A percentile compares a stretch with the other conserved stretches of the same genome.
Conservation (phyloP, 352 stramenopile species). For the Phytophthora ohioensis region DNA sequence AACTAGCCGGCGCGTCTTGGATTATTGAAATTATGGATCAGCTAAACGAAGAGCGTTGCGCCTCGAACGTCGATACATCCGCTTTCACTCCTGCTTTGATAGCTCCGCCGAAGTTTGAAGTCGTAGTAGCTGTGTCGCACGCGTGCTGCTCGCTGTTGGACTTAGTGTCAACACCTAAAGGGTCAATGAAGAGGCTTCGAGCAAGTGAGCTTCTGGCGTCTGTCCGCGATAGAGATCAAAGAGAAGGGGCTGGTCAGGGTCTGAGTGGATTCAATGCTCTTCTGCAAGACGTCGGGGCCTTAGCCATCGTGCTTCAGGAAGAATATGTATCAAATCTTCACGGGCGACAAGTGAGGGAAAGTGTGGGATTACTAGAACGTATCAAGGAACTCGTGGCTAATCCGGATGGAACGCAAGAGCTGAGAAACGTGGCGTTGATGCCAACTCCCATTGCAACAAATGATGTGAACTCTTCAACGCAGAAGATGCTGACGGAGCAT, state of each 20-base stretch:
- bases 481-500: slow-evolving; percentile 18
- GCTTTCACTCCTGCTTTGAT: slow-evolving; percentile 14
- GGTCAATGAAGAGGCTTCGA: slow-evolving; percentile 59
- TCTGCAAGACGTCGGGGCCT: slow-evolving; percentile 36
- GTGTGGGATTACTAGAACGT: slow-evolving; percentile 10
- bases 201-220: slow-evolving; percentile 32
- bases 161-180: slow-evolving; percentile 58
- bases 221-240: background rate
- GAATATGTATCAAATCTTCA: slow-evolving; percentile 47
- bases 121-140: slow-evolving; percentile 39
- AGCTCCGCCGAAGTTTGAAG: slow-evolving; percentile 9
- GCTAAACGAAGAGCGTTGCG: slow-evolving; percentile 7
- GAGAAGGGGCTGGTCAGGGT: slow-evolving; percentile 12
- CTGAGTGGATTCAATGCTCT: slow-evolving; percentile 32
- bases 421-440: slow-evolving; percentile 1
- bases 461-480: slow-evolving; percentile 1
- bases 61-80: background rate
- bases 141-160: slow-evolving; percentile 45
- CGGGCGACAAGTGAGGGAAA: slow-evolving; percentile 10
- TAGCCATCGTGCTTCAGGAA: slow-evolving; percentile 43
- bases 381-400: slow-evolving; percentile 20
- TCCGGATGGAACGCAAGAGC: slow-evolving; percentile 10
- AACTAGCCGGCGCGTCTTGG: slow-evolving; percentile 57
- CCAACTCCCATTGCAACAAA: background rate
- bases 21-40: slow-evolving; percentile 41